Base-by-base conservation (phyloP, 176 grass and related monocot genomes). In the Ensete ventricosum region DNA sequence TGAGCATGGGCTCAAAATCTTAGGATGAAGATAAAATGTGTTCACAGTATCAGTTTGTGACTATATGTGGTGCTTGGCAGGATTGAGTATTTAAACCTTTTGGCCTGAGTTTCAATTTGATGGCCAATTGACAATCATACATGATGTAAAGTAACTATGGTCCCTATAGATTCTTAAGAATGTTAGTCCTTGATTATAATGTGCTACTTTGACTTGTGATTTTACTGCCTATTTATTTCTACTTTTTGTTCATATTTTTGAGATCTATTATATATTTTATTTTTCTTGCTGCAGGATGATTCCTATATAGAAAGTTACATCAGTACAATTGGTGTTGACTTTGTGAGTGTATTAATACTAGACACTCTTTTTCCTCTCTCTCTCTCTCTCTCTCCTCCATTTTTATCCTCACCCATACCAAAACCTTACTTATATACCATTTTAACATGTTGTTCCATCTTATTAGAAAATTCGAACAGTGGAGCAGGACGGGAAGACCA, bases 281-380 rank as follows among this genome's bases (percentile, higher is more conserved):
- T n/a, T 55, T 76, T 81, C 27, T 13, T 14, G 78, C 54, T 25
- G 12, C 78, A 92, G 89, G 89, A 92, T 78, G 89, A 92, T 71
- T 92, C 89, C 59, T 92, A 88, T 50, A 70, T 92, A 71, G 89
- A 92, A 79, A 92, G 89, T 79, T 92, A 92, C 69, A 92, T 92
- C 79, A 92, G 89, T 78, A 92, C 89, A 2, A 92, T 92, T 22
- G 89, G 89, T 74, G 89, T 92, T 77, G 89, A 92, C 81, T 92
- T 92, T 71, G 89, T 92, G 84, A 88, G 89, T 88, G 54, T 3
- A 27, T 53, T 64, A 8, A n/a, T 19, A 60, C 14, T 20, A 2
- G 20, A 8, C n/a, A n/a, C 57, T 20, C 57, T 60, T 60, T 60
- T 60, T 4, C 57, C n/a, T 60, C 57, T 43, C 3, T 43, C 34